A percentile compares a stretch with the other conserved stretches of the same genome.
phyloP scores from a whole-genome alignment of 2,329 filamentous ascomycete genomes.

The Ceratocystis lukuohia region DNA sequence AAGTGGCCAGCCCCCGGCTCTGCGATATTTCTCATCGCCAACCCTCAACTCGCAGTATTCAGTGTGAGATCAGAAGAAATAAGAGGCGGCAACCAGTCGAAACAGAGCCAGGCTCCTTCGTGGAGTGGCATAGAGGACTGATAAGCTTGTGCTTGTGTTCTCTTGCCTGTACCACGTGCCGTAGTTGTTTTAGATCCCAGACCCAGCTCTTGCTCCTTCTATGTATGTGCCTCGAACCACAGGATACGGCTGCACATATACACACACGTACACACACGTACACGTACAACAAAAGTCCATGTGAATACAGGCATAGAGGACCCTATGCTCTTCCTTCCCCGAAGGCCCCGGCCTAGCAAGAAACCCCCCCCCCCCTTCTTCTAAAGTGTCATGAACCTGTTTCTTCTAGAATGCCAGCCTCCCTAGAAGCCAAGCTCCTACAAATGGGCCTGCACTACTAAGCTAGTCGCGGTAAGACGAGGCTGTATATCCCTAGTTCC shows the following conservation, averaged over 20 bases:
- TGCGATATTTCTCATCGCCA: too few species aligned
- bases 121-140: neutral
- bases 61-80: neutral
- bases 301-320: neutral
- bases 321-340: neutral
- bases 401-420: neutral
- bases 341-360: too few species aligned
- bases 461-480: neutral
- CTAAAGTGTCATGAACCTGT: neutral
- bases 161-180: neutral
- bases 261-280: neutral
- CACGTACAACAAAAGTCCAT: neutral
- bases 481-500: neutral
- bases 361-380: neutral
- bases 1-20: too few species aligned
- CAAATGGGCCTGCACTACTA: too few species aligned
- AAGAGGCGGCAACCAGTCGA: too few species aligned
- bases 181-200: neutral
- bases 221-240: neutral
- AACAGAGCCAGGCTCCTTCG: neutral
- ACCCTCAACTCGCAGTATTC: too few species aligned
- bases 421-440: neutral
- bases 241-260: neutral
- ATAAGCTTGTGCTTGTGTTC: slow-evolving; percentile 4
- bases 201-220: neutral